Evolutionary conservation across 305 asterid genomes (phyloP), one percentile per base, ranked within the genome.

Genomic region (Fraxinus latifolia): DNA sequence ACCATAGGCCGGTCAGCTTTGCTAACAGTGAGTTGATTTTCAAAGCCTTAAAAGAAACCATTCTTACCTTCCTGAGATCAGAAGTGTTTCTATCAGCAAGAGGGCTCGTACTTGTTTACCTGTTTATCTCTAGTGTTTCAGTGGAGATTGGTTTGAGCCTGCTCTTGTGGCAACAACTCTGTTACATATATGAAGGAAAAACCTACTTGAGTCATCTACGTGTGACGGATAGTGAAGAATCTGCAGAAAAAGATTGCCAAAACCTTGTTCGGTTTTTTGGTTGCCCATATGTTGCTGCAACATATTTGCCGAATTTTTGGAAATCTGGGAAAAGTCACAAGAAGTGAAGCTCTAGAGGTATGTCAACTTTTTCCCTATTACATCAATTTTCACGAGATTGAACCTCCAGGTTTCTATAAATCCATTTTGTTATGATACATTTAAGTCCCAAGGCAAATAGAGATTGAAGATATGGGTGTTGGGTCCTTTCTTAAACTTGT

Each of bases 151-250:
- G 99, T 55, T 86, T 95, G 86, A 82, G 87, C 73, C 89, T 92
- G 83, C 93, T 95, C 75, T 87, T 95, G 79, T 95, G 96, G 95
- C 98, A 94, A 88, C 98, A 94, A 89, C 96, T 95, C 42, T 85
- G 88, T 77, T 95, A 88, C 87, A 91, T 95, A 79, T 95, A 94
- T 58, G 89, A 84, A 68, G 99, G 99, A 74, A 92, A 94, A 87
- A 94, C 97, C 19, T 94, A 95, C 84, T 85, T 95, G 87, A 85
- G 97, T 82, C 92, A 92, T 81, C 87, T 95, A 84, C 89, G 89
- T 83, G 85, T 91, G 0, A 80, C 83, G 47, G 92, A 83, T 44
- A 87, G 84, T 83, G 92, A 90, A 62, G 93, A 85, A 80, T 83
- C 36, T 39, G 60, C 74, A 68, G 91, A 89, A 86, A 86, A 68